Base-by-base conservation (phyloP, 2,329 filamentous ascomycete genomes). In the Teratosphaeriaceae sp. region DNA sequence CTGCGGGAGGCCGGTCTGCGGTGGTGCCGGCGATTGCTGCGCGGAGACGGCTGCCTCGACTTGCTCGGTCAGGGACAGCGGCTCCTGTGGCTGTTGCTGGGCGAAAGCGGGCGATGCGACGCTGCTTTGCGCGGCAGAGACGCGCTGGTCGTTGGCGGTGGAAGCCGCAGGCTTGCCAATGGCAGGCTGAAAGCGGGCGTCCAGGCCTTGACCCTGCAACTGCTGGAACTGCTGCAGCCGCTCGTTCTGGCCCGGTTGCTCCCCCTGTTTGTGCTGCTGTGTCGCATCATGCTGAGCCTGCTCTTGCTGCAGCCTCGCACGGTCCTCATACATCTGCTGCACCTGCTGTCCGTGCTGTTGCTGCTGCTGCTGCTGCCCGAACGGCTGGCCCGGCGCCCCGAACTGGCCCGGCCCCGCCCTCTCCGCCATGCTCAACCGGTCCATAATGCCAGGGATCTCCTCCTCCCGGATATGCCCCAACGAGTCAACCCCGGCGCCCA, bases 151-250 rank as follows among this genome's bases (percentile, higher is more conserved):
- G 27, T 22, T 43, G 20, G 16, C 39, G 31, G 31, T 9, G 24
- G 38, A 23, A 3, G 33, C 48, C 12, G 27, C 15, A 38, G 27
- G 38, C 35, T 46, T 53, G 43, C 43, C 49, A 37, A 41, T 27
- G n/a, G 50, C 40, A 26, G 47, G 31, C 30, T 51, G 50, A 24
- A 53, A 53, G 13, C 47, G 47, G 23, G 45, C 39, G 38, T 51
- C 46, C 27, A 49, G 22, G 7, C 48, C 45, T 21, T 60, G 61
- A 7, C 74, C 71, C 45, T 89, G 86, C 46, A 83, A 78, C 58
- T 84, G 78, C 55, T 94, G 80, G 60, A 96, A 96, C 59, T 96
- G 84, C 52, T 85, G 79, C 16, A 96, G 73, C 35, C 89, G 82
- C 36, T 87, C 85, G 48, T 74, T 73, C 39, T 54, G 43, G 9